phyloP scores from a whole-genome alignment of 495 filamentous ascomycete genomes.

The Penicillium lividum region DNA sequence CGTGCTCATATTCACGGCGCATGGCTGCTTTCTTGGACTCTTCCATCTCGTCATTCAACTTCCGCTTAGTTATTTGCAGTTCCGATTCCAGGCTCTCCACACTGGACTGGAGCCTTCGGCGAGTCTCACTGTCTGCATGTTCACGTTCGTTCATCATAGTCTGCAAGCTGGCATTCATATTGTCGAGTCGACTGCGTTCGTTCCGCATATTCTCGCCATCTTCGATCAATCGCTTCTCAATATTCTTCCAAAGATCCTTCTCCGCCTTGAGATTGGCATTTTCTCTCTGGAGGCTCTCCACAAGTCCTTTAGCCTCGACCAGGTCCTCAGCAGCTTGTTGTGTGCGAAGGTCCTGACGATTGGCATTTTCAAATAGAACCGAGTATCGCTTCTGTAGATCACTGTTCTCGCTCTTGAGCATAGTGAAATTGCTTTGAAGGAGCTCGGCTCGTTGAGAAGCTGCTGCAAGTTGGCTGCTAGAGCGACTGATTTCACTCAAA shows the following conservation, averaged over 20 bases:
- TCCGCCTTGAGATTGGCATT: slow-evolving; percentile 91
- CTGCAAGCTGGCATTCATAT: slow-evolving; percentile 75
- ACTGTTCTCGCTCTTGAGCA: slow-evolving; percentile 77
- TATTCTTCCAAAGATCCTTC: slow-evolving; percentile 85
- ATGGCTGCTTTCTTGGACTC: slow-evolving; percentile 74
- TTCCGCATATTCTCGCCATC: slow-evolving; percentile 84
- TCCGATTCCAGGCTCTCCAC: slow-evolving; percentile 78
- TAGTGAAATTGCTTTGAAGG: slow-evolving; percentile 82
- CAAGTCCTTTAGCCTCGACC: slow-evolving; percentile 75
- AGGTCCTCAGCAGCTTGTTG: slow-evolving; percentile 94
- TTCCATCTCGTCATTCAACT: slow-evolving; percentile 80
- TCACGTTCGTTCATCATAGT: slow-evolving; percentile 89
- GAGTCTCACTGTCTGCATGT: slow-evolving; percentile 75
- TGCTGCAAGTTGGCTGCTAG: slow-evolving; percentile 79
- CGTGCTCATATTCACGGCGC: slow-evolving; percentile 83
- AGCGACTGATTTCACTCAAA: slow-evolving; percentile 72
- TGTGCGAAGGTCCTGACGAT: slow-evolving; percentile 83
- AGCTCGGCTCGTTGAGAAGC: slow-evolving; percentile 83
- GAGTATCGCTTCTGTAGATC: slow-evolving; percentile 82
- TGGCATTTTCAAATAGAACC: slow-evolving; percentile 72
- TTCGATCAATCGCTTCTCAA: slow-evolving; percentile 80
- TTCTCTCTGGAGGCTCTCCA: slow-evolving; percentile 87
- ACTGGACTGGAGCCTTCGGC: slow-evolving; percentile 72
- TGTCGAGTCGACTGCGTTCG: slow-evolving; percentile 79
- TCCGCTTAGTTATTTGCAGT: slow-evolving; percentile 73